These are phyloP conservation scores for Balakata baccata DNA, from an alignment of 345 rosid genomes.

Conservation along the genomic window DNA sequence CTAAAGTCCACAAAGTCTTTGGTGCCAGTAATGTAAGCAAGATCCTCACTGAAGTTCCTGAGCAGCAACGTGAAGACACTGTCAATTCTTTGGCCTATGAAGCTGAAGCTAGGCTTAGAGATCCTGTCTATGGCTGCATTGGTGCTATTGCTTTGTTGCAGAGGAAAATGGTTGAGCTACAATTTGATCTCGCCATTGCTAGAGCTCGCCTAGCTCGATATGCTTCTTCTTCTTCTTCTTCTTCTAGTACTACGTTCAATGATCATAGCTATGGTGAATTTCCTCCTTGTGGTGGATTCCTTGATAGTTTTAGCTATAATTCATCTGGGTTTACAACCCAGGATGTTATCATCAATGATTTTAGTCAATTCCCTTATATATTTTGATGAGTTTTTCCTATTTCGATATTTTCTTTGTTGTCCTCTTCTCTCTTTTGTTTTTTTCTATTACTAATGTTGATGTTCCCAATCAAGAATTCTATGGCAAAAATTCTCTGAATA, in stretches of 20 bases:
- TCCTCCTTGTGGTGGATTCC: constrained; percentile 42
- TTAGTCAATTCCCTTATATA: constrained; percentile 41
- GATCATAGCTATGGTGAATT: constrained; percentile 32
- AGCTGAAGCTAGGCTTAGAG: constrained; percentile 84
- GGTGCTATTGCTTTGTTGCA: constrained; percentile 82
- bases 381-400: constrained; percentile 7
- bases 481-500: constrained; percentile 14
- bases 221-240: constrained; percentile 21
- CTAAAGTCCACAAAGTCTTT: constrained; percentile 85
- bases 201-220: constrained; percentile 60
- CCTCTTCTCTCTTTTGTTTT: background rate
- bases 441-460: constrained; percentile 13
- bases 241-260: background rate
- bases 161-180: constrained; percentile 68
- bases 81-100: constrained; percentile 83
- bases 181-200: constrained; percentile 72
- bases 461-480: constrained; percentile 25
- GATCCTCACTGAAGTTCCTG: constrained; percentile 75
- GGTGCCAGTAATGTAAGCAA: constrained; percentile 97
- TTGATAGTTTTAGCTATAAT: constrained; percentile 42
- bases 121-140: constrained; percentile 91
- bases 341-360: constrained; percentile 34
- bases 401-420: background rate
- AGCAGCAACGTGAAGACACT: constrained; percentile 85
- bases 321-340: constrained; percentile 24